These are phyloP conservation scores for Tylopilus sp. DNA, from an alignment of 1,284 basidiomycete genomes.

Conservation along the genomic window DNA sequence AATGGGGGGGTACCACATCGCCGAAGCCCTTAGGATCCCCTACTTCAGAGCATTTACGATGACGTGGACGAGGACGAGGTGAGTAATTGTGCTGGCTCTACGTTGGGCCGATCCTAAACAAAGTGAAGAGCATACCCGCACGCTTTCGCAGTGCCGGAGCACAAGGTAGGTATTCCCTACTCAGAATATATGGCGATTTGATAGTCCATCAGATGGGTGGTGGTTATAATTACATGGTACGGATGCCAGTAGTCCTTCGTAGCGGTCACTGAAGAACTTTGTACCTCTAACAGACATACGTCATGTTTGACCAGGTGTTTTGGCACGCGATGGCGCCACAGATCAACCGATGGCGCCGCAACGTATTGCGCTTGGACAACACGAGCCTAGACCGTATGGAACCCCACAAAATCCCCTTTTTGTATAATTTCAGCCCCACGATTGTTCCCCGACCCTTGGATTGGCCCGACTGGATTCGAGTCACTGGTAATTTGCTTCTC, in stretches of 20 bases:
- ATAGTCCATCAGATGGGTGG: slow-evolving; percentile 74
- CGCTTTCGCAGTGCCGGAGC: slow-evolving; percentile 94
- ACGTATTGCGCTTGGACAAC: slow-evolving; percentile 69
- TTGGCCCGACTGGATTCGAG: slow-evolving; percentile 98
- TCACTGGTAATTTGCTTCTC: slow-evolving; percentile 61
- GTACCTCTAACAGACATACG: slow-evolving; percentile 58
- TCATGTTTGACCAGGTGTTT: slow-evolving; percentile 97
- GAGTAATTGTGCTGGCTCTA: neutral
- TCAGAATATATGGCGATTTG: slow-evolving; percentile 14
- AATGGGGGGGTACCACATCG: slow-evolving; percentile 98
- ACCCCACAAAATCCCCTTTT: slow-evolving; percentile 93
- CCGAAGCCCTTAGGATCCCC: slow-evolving; percentile 88
- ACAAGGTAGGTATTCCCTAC: slow-evolving; percentile 49
- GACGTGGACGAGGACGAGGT: slow-evolving; percentile 78
- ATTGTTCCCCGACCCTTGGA: slow-evolving; percentile 89
- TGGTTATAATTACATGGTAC: slow-evolving; percentile 95
- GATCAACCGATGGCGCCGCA: slow-evolving; percentile 90
- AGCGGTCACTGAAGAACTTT: slow-evolving; percentile 3
- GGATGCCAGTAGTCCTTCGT: slow-evolving; percentile 11
- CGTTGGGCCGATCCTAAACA: slow-evolving; percentile 3
- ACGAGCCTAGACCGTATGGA: slow-evolving; percentile 93
- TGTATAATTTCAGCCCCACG: slow-evolving; percentile 94
- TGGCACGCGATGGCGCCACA: slow-evolving; percentile 93
- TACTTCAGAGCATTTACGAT: slow-evolving; percentile 93
- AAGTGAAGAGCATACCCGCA: slow-evolving; percentile 84